A percentile compares a stretch with the other conserved stretches of the same genome.
Evolutionary conservation across 768 basidiomycete genomes (phyloP).

Genomic region (Amanita pseudoporphyria): DNA sequence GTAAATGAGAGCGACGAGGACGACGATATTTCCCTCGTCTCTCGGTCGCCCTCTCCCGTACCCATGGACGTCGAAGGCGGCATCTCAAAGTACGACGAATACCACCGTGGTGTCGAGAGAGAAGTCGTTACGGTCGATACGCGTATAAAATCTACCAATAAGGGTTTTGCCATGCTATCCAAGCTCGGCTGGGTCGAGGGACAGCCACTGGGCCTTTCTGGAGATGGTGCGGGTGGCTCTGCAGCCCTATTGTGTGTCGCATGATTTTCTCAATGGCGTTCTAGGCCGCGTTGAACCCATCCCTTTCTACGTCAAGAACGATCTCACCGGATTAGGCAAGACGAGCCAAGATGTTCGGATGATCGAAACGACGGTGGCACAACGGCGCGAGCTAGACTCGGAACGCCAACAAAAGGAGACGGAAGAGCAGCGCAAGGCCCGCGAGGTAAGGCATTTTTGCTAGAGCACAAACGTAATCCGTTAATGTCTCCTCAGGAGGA

Average conservation of each 20-base stretch:
- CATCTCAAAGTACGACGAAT: slow-evolving; percentile 58
- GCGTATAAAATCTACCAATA: slow-evolving; percentile 69
- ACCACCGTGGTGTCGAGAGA: slow-evolving; percentile 35
- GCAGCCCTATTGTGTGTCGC: neutral
- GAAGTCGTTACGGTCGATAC: slow-evolving; percentile 79
- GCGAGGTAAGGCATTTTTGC: slow-evolving; percentile 44
- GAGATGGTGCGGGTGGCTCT: slow-evolving; percentile 44
- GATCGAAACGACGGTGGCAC: slow-evolving; percentile 80
- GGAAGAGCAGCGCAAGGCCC: slow-evolving; percentile 60
- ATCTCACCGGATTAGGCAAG: slow-evolving; percentile 75
- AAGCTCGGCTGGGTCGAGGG: slow-evolving; percentile 83
- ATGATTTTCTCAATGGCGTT: slow-evolving; percentile 1
- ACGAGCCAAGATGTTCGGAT: slow-evolving; percentile 69
- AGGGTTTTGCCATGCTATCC: slow-evolving; percentile 70
- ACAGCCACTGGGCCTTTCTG: slow-evolving; percentile 64
- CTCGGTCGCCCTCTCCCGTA: slow-evolving; percentile 71
- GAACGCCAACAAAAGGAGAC: slow-evolving; percentile 76
- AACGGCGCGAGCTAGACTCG: slow-evolving; percentile 70
- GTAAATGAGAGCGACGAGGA: slow-evolving; percentile 43
- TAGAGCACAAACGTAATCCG: neutral
- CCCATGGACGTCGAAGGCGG: slow-evolving; percentile 41
- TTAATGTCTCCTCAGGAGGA: slow-evolving; percentile 32
- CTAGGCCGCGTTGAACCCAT: slow-evolving; percentile 76
- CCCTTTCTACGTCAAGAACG: slow-evolving; percentile 72
- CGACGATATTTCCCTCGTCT: slow-evolving; percentile 64